phyloP scores from a whole-genome alignment of 805 yeast species.

The Saturnispora sekii region DNA sequence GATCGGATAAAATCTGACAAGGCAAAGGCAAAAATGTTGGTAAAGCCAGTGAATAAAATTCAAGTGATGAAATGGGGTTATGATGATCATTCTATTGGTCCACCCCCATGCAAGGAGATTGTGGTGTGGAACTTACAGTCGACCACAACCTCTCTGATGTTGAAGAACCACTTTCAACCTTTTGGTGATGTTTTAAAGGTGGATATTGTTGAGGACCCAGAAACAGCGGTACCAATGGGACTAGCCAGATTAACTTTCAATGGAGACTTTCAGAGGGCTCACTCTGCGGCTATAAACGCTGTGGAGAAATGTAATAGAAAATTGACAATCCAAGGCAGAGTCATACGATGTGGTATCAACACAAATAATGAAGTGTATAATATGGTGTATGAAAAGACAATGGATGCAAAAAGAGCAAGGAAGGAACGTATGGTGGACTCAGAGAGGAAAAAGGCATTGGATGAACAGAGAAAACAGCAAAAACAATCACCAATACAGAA shows the following conservation, averaged over 20 bases:
- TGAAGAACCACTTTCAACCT: constrained; percentile 45
- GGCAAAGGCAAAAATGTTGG: background rate
- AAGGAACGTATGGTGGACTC: constrained; percentile 27
- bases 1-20: background rate
- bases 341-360: constrained; percentile 45
- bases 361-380: constrained; percentile 31
- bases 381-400: constrained; percentile 22
- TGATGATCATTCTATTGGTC: constrained; percentile 68
- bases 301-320: constrained; percentile 30
- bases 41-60: background rate
- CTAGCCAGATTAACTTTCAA: constrained; percentile 54
- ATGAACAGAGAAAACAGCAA: constrained; percentile 12
- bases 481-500: background rate
- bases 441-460: constrained; percentile 13
- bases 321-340: constrained; percentile 42
- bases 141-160: constrained; percentile 35
- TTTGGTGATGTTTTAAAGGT: constrained; percentile 58
- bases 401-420: constrained; percentile 30
- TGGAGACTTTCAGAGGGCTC: constrained; percentile 44
- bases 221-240: constrained; percentile 72
- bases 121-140: constrained; percentile 60
- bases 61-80: constrained; percentile 26
- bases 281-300: constrained; percentile 37
- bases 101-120: constrained; percentile 61
- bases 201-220: constrained; percentile 56